Evolutionary conservation across 2,329 filamentous ascomycete genomes (phyloP), one percentile per base, ranked within the genome.

Genomic region (Pseudogymnoascus verrucosus): DNA sequence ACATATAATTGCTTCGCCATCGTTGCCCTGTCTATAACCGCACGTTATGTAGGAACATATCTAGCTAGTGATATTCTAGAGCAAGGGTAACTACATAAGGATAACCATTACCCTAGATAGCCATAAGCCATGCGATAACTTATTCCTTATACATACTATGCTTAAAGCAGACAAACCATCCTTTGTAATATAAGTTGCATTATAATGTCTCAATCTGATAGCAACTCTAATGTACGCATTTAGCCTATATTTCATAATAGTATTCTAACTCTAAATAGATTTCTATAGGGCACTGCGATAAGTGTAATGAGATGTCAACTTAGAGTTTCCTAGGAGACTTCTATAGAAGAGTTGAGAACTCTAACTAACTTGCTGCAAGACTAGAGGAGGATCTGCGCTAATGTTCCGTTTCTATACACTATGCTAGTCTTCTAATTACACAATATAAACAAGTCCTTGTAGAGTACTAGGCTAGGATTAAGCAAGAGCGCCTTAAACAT

Each of bases 321-420:
- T 66, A 36, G 65, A 62, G 64, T 64, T 66, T 66, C 61, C 63
- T 66, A 21, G 28, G 51, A 34, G 62, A 62, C 21, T 65, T 65
- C 47, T 65, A 62, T 19, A 19, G 59, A 5, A 65, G 64, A 61
- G 64, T 62, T 28, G 61, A 66, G 61, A 26, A 57, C 61, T 34
- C 59, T 8, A n/a, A 60, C 16, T 40, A 63, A 16, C 28, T 60
- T 37, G 54, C 63, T 37, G 61, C 44, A 36, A 63, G 54, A 42
- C 51, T 64, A 34, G 61, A 66, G 63, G 59, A 54, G 14, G 61
- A 66, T 63, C 57, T 66, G 34, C 51, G 47, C 44, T 31, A 66
- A 62, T 61, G 61, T 21, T 61, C 16, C 8, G 61, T 11, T 16
- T n/a, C 37, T 40, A 14, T 14, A 16, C 37, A 40, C n/a, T 5